Conservation (phyloP, 805 yeast species). For the Myxozyma lipomycoides region DNA sequence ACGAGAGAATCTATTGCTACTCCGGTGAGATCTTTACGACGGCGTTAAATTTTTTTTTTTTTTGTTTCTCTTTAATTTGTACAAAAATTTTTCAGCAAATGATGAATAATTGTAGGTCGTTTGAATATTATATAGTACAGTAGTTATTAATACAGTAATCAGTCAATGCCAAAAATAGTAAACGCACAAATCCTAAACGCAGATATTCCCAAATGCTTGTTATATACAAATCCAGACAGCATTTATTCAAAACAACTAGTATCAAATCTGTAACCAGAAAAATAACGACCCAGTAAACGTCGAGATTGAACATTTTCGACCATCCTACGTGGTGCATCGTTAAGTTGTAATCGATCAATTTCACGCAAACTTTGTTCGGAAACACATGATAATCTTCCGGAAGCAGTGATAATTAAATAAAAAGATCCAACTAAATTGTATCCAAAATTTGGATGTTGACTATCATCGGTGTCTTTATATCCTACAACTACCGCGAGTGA, state of each 20-base stretch:
- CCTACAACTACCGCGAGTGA: neutral
- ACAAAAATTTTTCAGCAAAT: neutral
- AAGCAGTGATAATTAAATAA: neutral
- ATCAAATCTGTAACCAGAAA: neutral
- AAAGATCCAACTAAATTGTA: slow-evolving; percentile 1
- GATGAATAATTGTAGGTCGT: no score
- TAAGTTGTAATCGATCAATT: neutral
- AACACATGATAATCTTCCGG: neutral
- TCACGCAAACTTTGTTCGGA: neutral
- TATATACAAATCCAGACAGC: no score
- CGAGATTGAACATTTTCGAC: neutral
- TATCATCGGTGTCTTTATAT: neutral
- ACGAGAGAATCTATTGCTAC: slow-evolving; percentile 46
- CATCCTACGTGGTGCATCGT: slow-evolving; percentile 1
- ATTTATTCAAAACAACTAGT: neutral
- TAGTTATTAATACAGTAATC: neutral
- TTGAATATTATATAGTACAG: neutral
- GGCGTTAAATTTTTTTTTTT: neutral
- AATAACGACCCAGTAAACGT: neutral
- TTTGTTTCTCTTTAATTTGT: neutral
- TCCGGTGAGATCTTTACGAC: slow-evolving; percentile 23
- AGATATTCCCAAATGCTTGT: no score
- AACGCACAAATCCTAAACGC: neutral
- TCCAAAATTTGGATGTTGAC: slow-evolving; percentile 3
- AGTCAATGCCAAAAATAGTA: neutral